Base-by-base conservation (phyloP, 768 basidiomycete species). In the Pisolithus tinctorius region DNA sequence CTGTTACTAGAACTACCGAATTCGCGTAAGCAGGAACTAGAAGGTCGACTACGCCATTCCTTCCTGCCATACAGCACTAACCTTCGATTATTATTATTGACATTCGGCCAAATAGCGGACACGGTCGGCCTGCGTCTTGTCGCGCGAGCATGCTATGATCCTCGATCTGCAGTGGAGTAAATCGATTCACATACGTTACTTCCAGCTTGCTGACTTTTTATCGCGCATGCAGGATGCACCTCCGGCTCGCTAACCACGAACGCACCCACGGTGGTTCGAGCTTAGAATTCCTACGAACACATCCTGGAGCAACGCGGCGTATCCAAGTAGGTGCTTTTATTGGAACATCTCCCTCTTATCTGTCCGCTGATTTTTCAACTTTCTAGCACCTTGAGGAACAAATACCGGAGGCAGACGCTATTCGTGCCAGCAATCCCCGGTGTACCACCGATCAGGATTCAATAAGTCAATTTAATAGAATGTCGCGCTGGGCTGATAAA, bases 61-160 rank as follows among this genome's bases (percentile, higher is more conserved):
- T 31, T 6, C 39, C 16, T 31, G 20, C 34, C 1, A 11, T 23
- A 36, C 34, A 16, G 11, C 30, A 11, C 20, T 20, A n/a, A 44
- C 26, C 20, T 14, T 29, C 14, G 38, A 53, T 20, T 20, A 20
- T 20, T 20, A 20, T 20, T 20, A 20, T 20, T 20, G 20, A 20
- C 20, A 17, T 25, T 10, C 36, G 30, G 14, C 10, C 14, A 44
- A 31, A 14, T 56, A 91, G 94, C 94, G 36, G 94, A 97, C 63
- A 75, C 80, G 27, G 86, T 98, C 47, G 94, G 95, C 7, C 66
- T 97, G 43, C 76, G 77, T 6, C 73, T 97, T 26, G 86, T 86
- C 71, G 77, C 90, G 46, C 78, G 75, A 57, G 94, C 93, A 0
- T 98, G 94, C 68, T 97, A 82, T 63, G 79, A 97, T 61, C 93